Base-by-base conservation (phyloP, 306 rosid species). In the Cyclanthera cordifolia region DNA sequence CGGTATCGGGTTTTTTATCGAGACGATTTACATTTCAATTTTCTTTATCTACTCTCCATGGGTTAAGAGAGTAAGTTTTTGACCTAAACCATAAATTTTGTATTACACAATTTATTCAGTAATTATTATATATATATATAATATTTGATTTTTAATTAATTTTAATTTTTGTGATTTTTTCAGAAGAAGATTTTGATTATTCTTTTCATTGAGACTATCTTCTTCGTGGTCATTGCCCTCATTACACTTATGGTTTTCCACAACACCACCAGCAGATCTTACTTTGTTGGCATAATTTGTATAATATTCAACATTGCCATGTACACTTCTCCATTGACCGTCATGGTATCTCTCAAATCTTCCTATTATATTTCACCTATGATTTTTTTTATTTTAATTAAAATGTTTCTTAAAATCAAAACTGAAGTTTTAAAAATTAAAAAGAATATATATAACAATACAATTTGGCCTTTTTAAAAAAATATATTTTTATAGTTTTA, bases 251-350 rank as follows among this genome's bases (percentile, higher is more conserved):
- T 37, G 1, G 14, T 65, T 54, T 68, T 80, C 69, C 81, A 61
- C 12, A 8, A 37, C 12, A 43, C 69, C 12, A 8, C 43, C 43
- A 7, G 2, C 0, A 73, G 96, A 74, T 55, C 76, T 13, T 0
- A 78, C 14, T 53, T 87, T 20, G 71, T 85, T 53, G 99, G 96
- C 4, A 4, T 72, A 12, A 52, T 93, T 10, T 82, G 90, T 54
- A 75, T 87, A 20, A 0, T 86, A 71, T 82, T 93, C 85, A 93
- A 83, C 67, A 6, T 89, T 41, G 12, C 81, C 24, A 93, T 90
- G 99, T 87, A 93, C 70, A n/a, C 69, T 57, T 70, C 99, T 56
- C 99, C 99, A 5, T 76, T 90, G 74, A 93, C 99, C 0, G 82
- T 93, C 81, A 86, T 90, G 93, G 99, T 87, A 84, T 10, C 5